These are phyloP conservation scores for Roridomyces roridus DNA, from an alignment of 768 basidiomycete species.

Conservation along the genomic window DNA sequence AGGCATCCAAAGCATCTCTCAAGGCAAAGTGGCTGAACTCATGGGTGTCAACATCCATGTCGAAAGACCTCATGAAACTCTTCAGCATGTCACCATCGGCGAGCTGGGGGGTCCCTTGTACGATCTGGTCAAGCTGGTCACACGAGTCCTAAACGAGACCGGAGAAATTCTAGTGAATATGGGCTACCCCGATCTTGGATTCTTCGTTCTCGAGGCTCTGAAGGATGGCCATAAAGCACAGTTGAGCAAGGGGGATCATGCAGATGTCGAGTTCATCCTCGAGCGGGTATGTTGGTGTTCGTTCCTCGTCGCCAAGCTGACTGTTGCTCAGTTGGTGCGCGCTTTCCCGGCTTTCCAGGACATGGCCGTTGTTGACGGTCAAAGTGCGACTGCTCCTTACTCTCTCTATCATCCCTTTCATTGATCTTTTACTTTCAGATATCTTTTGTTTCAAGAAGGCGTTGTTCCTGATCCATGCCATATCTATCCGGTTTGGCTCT, in stretches of 20 bases:
- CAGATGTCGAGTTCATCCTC: constrained; percentile 62
- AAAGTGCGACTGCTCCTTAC: constrained; percentile 51
- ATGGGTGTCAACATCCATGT: constrained; percentile 73
- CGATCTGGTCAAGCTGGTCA: constrained; percentile 74
- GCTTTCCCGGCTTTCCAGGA: constrained; percentile 86
- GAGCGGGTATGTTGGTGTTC: constrained; percentile 55
- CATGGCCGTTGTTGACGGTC: constrained; percentile 68
- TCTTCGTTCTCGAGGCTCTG: constrained; percentile 74
- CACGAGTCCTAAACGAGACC: constrained; percentile 70
- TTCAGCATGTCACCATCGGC: constrained; percentile 76
- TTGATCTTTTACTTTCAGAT: constrained; percentile 47
- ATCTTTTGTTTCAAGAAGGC: constrained; percentile 93
- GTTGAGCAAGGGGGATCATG: constrained; percentile 32
- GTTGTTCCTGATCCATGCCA: constrained; percentile 77
- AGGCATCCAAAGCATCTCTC: constrained; percentile 63
- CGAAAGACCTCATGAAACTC: constrained; percentile 71
- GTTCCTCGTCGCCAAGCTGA: constrained; percentile 2
- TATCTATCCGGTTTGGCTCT: constrained; percentile 70
- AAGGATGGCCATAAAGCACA: constrained; percentile 52
- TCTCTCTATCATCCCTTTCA: constrained; percentile 8
- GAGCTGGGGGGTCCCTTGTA: constrained; percentile 78
- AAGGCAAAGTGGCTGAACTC: constrained; percentile 70
- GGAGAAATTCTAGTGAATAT: constrained; percentile 63
- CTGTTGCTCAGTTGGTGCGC: constrained; percentile 62
- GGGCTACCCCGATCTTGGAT: constrained; percentile 75